These are phyloP conservation scores for Diaporthe humulicola DNA, from an alignment of 2,329 filamentous ascomycete species.

Conservation along the genomic window DNA sequence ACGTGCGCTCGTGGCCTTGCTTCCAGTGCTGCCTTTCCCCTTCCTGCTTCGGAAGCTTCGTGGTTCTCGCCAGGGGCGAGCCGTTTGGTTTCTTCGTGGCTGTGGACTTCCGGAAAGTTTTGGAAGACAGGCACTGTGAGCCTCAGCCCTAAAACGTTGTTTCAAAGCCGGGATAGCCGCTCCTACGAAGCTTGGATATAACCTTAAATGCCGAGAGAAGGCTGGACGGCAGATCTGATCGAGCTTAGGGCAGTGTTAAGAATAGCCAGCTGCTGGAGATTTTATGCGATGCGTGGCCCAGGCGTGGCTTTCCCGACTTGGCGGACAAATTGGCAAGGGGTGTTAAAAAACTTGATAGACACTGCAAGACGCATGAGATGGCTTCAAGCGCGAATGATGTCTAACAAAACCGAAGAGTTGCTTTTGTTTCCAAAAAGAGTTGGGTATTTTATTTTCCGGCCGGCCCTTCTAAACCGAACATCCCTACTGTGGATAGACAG, in stretches of 20 bases:
- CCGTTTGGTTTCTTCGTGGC: neutral
- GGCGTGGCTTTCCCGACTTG: neutral
- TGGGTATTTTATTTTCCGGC: constrained; percentile 39
- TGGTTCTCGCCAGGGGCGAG: neutral
- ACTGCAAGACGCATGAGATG: neutral
- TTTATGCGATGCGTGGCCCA: neutral
- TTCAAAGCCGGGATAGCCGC: neutral
- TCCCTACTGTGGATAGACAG: constrained; percentile 11
- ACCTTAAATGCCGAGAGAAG: constrained; percentile 2
- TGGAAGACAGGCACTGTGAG: neutral
- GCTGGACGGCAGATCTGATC: neutral
- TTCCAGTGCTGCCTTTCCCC: neutral
- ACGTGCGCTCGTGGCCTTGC: neutral
- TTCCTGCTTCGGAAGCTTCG: neutral
- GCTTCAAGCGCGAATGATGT: neutral
- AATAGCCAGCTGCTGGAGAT: neutral
- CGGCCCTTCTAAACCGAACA: neutral
- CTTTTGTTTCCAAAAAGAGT: constrained; percentile 28
- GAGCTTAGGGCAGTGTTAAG: neutral
- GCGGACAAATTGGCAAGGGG: neutral
- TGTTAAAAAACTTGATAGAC: neutral
- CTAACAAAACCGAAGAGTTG: neutral
- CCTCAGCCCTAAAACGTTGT: constrained; percentile 9
- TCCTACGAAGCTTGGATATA: neutral
- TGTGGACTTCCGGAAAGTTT: neutral